A percentile compares a stretch with the other conserved stretches of the same genome.
Conservation (phyloP, 176 grass and related monocot species). For the Neostapfia colusana region DNA sequence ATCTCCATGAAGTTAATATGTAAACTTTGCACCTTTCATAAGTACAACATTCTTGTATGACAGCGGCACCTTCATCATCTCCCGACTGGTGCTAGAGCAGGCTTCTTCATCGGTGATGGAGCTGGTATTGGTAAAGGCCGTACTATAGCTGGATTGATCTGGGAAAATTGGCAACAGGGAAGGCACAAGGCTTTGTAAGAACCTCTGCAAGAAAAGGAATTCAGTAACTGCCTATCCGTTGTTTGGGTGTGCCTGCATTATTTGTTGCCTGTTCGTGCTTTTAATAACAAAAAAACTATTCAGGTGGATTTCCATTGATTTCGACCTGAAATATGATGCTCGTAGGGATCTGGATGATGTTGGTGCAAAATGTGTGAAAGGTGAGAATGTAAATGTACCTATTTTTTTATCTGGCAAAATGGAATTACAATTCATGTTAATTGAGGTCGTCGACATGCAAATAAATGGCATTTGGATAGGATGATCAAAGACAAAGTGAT, state of each 20-base stretch:
- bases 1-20: conserved; percentile 10
- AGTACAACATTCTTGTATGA: conserved; percentile 48
- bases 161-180: conserved; percentile 98
- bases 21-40: conserved; percentile 23
- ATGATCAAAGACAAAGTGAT: neutral
- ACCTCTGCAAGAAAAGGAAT: conserved; percentile 18
- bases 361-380: conserved; percentile 88
- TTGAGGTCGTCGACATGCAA: conserved; percentile 1
- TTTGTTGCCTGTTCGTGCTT: neutral
- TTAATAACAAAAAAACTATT: conserved; percentile 2
- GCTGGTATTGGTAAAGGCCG: conserved; percentile 99
- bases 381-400: neutral
- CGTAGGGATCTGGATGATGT: conserved; percentile 98
- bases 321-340: conserved; percentile 94
- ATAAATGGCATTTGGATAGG: neutral
- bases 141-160: conserved; percentile 96
- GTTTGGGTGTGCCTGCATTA: neutral
- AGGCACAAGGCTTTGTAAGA: conserved; percentile 91
- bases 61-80: conserved; percentile 94
- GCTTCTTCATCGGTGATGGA: conserved; percentile 96
- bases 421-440: conserved; percentile 8
- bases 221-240: neutral
- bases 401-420: conserved; percentile 11
- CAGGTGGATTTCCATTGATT: conserved; percentile 97
- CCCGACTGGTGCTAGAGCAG: conserved; percentile 79